Evolutionary conservation across 441 rosid genomes (phyloP), one percentile per base, ranked within the genome.

Genomic region (Geranium incanum): DNA sequence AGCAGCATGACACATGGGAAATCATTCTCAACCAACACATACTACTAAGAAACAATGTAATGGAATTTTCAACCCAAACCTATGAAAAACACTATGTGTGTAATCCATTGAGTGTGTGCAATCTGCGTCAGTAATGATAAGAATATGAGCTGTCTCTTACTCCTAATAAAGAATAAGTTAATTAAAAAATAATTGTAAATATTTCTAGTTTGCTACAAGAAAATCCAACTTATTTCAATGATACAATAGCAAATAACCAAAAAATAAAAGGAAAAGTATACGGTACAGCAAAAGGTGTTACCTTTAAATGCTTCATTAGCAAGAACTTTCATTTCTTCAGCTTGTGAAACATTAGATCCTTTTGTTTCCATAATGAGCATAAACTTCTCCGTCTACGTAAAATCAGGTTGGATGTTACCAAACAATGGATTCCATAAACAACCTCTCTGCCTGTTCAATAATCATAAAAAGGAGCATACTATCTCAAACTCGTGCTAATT

Each of bases 291-390:
- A 5, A 3, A 3, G 6, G 19, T 52, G 45, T 50, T 55, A 92
- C 99, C 97, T 86, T 89, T 95, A 74, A 92, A 92, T 12, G 96
- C 97, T 80, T 92, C 96, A 68, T 95, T 95, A 28, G 97, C 97
- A 21, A 78, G 85, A 69, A 78, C 77, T 82, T 95, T 95, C 70
- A 89, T 33, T 73, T 90, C 91, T 80, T 90, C 97, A 13, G 96
- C 97, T 73, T 68, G 81, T 70, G 85, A 84, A 71, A 77, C 76
- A 65, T 73, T 81, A 37, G 87, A 84, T 70, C 74, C 83, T 52
- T 81, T 88, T 63, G 77, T 71, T 75, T 85, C 92, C 95, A 89
- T 89, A 67, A 55, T 8, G 79, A 80, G 76, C 80, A 77, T 75
- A 81, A 74, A 71, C 70, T 23, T 70, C 36, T 19, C 62, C 19